Base-by-base conservation (phyloP, 129 eudicot genomes). In the Calendula officinalis region DNA sequence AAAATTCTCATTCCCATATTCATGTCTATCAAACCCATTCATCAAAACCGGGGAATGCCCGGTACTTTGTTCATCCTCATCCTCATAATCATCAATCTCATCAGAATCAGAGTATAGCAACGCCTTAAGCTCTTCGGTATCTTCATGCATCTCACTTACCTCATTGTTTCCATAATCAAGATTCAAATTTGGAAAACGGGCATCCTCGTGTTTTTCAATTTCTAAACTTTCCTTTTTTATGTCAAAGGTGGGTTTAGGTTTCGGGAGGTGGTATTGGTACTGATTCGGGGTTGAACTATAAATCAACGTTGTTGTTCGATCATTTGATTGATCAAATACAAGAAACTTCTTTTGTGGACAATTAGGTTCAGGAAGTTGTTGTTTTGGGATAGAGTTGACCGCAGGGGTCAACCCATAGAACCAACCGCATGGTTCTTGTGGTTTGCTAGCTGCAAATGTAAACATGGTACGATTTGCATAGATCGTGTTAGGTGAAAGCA, bases 251-350 rank as follows among this genome's bases (percentile, higher is more conserved):
- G 60, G 30, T 4, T 59, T 75, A 0, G 74, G 78, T 66, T 80
- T 83, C 2, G 82, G 84, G 59, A 34, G 46, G 56, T 69, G 80
- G 77, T 48, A 67, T 3, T 64, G 80, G 77, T 48, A 70, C 5
- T 64, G 80, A 7, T 37, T 53, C 1, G 86, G 75, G 51, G 79
- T 78, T 33, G 94, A 84, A 47, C 82, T 88, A 37, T 77, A 85
- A 0, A 91, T 68, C 36, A 91, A 22, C 7, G 95, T 91, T 6
- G 95, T 91, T 35, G 98, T 91, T 35, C 75, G 73, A 72, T 88
- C 81, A 55, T 89, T 89, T 5, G 88, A 78, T 68, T 83, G 95
- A 81, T 91, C 98, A 60, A 91, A 91, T 35, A 91, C 91, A 39
- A 91, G 95, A 44, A 84, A 91, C 51, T 76, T 78, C 75, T 91